These are phyloP conservation scores for Zea mays DNA, from an alignment of 176 grass and related monocot genomes.

Conservation along the genomic window DNA sequence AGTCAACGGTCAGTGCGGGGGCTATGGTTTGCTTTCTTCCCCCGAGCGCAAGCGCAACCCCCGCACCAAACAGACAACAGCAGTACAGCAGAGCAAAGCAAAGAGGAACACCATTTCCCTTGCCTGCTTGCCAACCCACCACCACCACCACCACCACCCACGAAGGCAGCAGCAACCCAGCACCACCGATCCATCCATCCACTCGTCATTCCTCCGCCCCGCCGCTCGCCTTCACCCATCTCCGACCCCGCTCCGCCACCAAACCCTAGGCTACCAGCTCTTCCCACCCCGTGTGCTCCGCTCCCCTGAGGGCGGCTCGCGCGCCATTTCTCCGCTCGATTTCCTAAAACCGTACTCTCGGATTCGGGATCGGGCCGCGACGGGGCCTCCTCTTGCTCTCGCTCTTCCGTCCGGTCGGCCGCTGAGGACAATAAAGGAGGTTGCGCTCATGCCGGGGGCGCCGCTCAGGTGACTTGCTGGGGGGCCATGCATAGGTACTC, in stretches of 20 bases:
- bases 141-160: not conserved
- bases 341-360: conserved; percentile 35
- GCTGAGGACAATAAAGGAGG: not conserved
- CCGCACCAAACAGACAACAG: no score
- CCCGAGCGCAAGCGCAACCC: no score
- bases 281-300: no score
- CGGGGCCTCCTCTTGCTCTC: conserved; percentile 5
- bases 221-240: not conserved
- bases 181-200: not conserved
- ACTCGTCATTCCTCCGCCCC: not conserved
- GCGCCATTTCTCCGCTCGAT: not conserved
- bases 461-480: conserved; percentile 50
- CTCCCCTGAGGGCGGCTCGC: not conserved
- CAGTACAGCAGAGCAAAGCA: no score
- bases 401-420: not conserved
- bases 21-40: no score
- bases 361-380: not conserved
- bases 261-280: conserved; percentile 12
- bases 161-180: not conserved
- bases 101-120: no score
- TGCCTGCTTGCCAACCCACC: no score
- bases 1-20: no score
- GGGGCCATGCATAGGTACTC: conserved; percentile 80
- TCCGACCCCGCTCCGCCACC: not conserved
- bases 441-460: conserved; percentile 38